These are phyloP conservation scores for Salix exigua DNA, from an alignment of 345 rosid species.

Conservation along the genomic window DNA sequence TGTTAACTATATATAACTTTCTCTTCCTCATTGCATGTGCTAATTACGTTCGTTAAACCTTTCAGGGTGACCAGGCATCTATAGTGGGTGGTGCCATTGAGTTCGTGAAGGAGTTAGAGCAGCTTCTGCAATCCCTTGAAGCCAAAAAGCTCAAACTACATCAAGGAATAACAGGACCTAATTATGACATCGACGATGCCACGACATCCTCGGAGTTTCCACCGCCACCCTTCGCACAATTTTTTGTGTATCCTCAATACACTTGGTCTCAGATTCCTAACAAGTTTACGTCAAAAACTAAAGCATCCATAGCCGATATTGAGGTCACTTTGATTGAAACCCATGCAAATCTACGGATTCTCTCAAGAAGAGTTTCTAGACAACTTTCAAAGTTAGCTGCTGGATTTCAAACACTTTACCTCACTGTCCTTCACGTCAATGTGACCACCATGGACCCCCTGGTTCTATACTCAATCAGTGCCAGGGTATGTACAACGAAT, in stretches of 20 bases:
- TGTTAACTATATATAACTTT: neutral
- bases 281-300: slow-evolving; percentile 42
- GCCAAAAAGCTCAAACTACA: slow-evolving; percentile 46
- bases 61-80: slow-evolving; percentile 89
- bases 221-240: slow-evolving; percentile 43
- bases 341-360: slow-evolving; percentile 78
- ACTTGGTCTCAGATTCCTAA: slow-evolving; percentile 48
- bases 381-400: slow-evolving; percentile 60
- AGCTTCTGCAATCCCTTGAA: slow-evolving; percentile 60
- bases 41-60: neutral
- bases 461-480: slow-evolving; percentile 71
- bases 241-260: slow-evolving; percentile 51
- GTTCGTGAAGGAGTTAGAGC: slow-evolving; percentile 85
- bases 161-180: slow-evolving; percentile 6
- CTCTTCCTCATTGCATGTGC: neutral
- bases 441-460: slow-evolving; percentile 50
- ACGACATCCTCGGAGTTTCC: slow-evolving; percentile 1
- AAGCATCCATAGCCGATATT: slow-evolving; percentile 56
- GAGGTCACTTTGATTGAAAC: slow-evolving; percentile 84
- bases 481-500: slow-evolving; percentile 48
- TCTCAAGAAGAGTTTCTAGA: slow-evolving; percentile 46
- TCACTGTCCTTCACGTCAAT: slow-evolving; percentile 71
- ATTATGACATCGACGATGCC: neutral
- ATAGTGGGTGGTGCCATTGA: slow-evolving; percentile 89
- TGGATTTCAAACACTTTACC: slow-evolving; percentile 58